A percentile compares a stretch with the other conserved stretches of the same genome.
These are phyloP conservation scores for Hypomyces perniciosus DNA, from an alignment of 2,329 filamentous ascomycete species.

Conservation along the genomic window DNA sequence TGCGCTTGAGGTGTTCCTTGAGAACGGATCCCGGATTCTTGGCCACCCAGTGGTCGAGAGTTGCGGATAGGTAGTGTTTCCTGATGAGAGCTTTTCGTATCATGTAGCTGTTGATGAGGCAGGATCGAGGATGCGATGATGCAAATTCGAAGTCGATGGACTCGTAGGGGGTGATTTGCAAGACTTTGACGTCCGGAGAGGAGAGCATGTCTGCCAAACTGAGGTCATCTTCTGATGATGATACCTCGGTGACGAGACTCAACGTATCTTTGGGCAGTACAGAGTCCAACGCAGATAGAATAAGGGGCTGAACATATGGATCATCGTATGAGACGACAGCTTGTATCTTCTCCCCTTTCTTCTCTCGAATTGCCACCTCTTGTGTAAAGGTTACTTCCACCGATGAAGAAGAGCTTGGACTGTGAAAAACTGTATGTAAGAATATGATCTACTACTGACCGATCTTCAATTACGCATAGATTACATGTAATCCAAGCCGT, in stretches of 20 bases:
- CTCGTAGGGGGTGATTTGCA: conserved; percentile 87
- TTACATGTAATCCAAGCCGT: conserved; percentile 24
- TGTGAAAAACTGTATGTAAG: conserved; percentile 28
- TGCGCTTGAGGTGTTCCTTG: conserved; percentile 63
- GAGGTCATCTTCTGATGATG: conserved; percentile 24
- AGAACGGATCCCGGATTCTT: conserved; percentile 74
- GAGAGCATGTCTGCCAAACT: conserved; percentile 33
- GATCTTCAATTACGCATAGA: conserved; percentile 16
- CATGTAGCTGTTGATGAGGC: conserved; percentile 81
- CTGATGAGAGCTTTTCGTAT: conserved; percentile 94
- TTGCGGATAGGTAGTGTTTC: conserved; percentile 87
- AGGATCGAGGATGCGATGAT: conserved; percentile 52
- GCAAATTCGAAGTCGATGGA: conserved; percentile 76
- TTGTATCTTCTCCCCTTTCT: conserved; percentile 34
- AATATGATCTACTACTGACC: conserved; percentile 27
- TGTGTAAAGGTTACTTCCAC: conserved; percentile 12
- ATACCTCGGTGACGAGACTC: conserved; percentile 46
- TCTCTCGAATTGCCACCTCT: conserved; percentile 18
- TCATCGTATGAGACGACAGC: conserved; percentile 82
- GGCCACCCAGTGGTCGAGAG: conserved; percentile 75
- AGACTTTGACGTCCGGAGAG: conserved; percentile 37
- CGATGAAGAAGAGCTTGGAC: conserved; percentile 17
- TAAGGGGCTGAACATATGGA: conserved; percentile 79
- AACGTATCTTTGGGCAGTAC: conserved; percentile 51
- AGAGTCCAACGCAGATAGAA: conserved; percentile 63